These are phyloP conservation scores for Pulveroboletus ravenelii DNA, from an alignment of 768 basidiomycete species.

Conservation along the genomic window DNA sequence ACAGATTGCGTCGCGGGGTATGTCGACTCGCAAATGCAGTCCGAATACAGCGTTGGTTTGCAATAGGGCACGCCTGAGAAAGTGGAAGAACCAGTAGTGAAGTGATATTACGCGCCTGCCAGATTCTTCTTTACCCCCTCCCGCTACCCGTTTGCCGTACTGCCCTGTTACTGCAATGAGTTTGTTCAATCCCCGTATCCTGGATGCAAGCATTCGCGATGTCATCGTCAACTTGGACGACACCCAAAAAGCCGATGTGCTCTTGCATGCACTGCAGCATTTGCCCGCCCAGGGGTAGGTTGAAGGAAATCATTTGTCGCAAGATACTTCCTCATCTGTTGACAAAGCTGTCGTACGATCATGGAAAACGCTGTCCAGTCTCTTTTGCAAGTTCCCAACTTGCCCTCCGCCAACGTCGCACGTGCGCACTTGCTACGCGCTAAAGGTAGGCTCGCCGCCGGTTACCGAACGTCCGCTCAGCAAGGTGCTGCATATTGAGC, in stretches of 20 bases:
- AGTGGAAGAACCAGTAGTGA: neutral
- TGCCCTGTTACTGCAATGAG: slow-evolving; percentile 36
- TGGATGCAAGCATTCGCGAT: slow-evolving; percentile 73
- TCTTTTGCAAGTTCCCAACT: slow-evolving; percentile 53
- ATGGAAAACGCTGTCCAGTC: slow-evolving; percentile 76
- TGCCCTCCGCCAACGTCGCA: slow-evolving; percentile 47
- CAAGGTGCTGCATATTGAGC: slow-evolving; percentile 38
- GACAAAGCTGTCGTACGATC: slow-evolving; percentile 46
- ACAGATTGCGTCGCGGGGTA: too few relatives aligned
- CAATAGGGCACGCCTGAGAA: too few relatives aligned
- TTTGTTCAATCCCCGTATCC: slow-evolving; percentile 71
- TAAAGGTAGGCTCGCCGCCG: slow-evolving; percentile 57
- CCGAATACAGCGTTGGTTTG: too few relatives aligned
- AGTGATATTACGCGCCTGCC: too few relatives aligned
- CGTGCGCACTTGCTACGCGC: slow-evolving; percentile 64
- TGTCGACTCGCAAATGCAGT: too few relatives aligned
- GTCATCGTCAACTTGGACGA: slow-evolving; percentile 53
- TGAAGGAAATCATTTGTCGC: neutral
- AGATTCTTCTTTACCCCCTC: neutral
- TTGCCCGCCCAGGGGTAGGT: slow-evolving; percentile 66
- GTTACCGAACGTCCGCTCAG: slow-evolving; percentile 56
- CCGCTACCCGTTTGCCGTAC: neutral
- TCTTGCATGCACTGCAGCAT: slow-evolving; percentile 79
- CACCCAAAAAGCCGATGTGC: slow-evolving; percentile 63
- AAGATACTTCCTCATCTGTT: slow-evolving; percentile 2